Conservation (phyloP, 305 asterid genomes). For the Fraxinus sp. region DNA sequence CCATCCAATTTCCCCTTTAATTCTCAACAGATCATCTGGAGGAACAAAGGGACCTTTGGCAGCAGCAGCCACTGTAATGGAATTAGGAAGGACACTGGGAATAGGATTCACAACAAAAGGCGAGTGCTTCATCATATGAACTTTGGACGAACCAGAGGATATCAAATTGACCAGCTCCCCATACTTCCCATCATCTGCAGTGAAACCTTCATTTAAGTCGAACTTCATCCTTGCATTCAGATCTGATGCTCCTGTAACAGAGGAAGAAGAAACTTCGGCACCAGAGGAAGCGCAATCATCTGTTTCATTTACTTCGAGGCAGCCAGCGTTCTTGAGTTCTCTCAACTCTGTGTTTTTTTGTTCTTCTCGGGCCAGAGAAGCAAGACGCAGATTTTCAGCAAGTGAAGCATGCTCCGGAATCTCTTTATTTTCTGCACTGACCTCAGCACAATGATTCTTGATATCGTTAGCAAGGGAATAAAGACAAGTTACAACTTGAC, state of each 20-base stretch:
- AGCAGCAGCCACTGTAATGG: constrained; percentile 81
- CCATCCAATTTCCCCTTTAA: constrained; percentile 82
- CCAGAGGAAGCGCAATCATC: constrained; percentile 26
- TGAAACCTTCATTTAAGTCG: constrained; percentile 79
- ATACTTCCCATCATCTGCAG: constrained; percentile 65
- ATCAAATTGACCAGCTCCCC: constrained; percentile 42
- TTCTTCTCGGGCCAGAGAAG: constrained; percentile 29
- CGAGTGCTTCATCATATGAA: constrained; percentile 39
- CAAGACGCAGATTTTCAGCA: constrained; percentile 18
- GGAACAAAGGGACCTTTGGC: constrained; percentile 83
- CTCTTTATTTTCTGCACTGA: constrained; percentile 25
- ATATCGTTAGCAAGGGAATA: constrained; percentile 24
- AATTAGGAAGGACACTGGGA: constrained; percentile 48
- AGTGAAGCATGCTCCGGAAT: constrained; percentile 12
- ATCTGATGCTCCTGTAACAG: constrained; percentile 36
- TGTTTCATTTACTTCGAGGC: constrained; percentile 30
- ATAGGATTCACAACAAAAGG: constrained; percentile 43
- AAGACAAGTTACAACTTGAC: constrained; percentile 20
- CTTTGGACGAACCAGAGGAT: constrained; percentile 36
- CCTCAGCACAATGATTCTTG: constrained; percentile 24
- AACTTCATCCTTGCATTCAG: constrained; percentile 50
- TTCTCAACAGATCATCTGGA: constrained; percentile 73
- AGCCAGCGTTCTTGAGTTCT: constrained; percentile 27
- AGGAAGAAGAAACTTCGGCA: constrained; percentile 33
- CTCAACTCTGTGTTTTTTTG: constrained; percentile 28